Evolutionary conservation across 805 yeast genomes (phyloP), one percentile per base, ranked within the genome.

Genomic region (Candida patagonica): DNA sequence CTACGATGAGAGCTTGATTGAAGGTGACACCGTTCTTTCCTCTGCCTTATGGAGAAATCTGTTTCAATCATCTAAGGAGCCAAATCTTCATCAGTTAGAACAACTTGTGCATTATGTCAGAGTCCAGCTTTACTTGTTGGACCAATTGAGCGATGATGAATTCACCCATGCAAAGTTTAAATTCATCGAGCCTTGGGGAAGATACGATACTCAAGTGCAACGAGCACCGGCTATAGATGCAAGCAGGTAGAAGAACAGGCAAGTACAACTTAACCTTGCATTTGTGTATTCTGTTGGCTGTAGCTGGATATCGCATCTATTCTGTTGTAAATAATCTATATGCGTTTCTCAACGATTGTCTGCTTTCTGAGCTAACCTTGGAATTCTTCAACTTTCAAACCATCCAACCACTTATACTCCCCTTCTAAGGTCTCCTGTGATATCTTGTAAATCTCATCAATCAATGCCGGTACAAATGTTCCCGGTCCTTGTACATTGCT

Each of bases 101-200:
- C 88, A 92, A 10, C 68, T 83, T 50, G 84, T 88, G n/a, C 84
- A 85, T 47, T 92, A 89, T 56, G 80, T 86, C 21, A 78, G 96
- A 59, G 80, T 84, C 51, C 95, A 92, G 57, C 65, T 92, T 37
- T 92, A 88, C 56, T 89, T 92, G 12, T 66, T 92, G 54, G 81
- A 81, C 56, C 78, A 79, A 57, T 75, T 86, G 70, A 73, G 86
- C 24, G 98, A 92, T 59, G 71, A 94, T 51, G 95, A 89, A 50
- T 89, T 92, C 66, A 96, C 94, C 1, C 76, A 83, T 50, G 98
- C 98, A 24, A 76, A 78, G 51, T 87, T 88, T 60, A 71, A 70
- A 41, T 92, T 92, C 62, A 81, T 85, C 29, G 76, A 88, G 8
- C 94, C 96, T 9, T 75, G 80, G 57, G 77, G 78, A 56, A 72